These are phyloP conservation scores for Fusarium sp. DNA, from an alignment of 2,329 filamentous ascomycete genomes.

Conservation along the genomic window DNA sequence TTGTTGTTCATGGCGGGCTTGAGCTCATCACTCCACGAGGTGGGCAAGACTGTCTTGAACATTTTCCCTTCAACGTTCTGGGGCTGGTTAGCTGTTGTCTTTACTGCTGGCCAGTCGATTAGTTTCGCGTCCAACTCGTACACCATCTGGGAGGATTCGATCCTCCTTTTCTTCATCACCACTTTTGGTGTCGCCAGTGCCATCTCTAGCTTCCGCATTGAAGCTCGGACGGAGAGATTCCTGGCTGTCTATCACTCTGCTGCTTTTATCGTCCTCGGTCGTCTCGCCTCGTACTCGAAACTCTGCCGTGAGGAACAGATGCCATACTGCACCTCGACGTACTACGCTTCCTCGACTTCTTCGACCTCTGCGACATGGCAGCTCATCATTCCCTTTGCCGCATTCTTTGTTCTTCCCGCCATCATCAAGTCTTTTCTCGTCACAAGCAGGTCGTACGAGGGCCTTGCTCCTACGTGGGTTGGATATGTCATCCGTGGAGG, in stretches of 20 bases:
- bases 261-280: constrained; percentile 80
- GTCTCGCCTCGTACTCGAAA: constrained; percentile 85
- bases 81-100: constrained; percentile 85
- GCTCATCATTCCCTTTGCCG: constrained; percentile 78
- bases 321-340: constrained; percentile 94
- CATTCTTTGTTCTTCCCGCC: constrained; percentile 75
- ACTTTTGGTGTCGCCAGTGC: constrained; percentile 85
- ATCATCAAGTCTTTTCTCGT: constrained; percentile 82
- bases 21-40: constrained; percentile 53
- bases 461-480: constrained; percentile 85
- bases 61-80: constrained; percentile 79
- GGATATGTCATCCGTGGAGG: constrained; percentile 79
- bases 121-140: constrained; percentile 98
- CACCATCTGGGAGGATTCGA: constrained; percentile 98
- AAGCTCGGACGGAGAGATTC: constrained; percentile 71
- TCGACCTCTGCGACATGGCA: constrained; percentile 96
- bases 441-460: constrained; percentile 87
- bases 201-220: constrained; percentile 77
- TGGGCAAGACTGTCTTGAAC: constrained; percentile 57
- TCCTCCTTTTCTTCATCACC: constrained; percentile 87
- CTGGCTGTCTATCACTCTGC: constrained; percentile 86
- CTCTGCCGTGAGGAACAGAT: constrained; percentile 98
- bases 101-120: constrained; percentile 86
- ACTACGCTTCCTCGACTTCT: constrained; percentile 90
- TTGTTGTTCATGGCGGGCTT: constrained; percentile 54